Evolutionary conservation across 1,284 basidiomycete genomes (phyloP), one percentile per base, ranked within the genome.

Genomic region (Chalciporus piperatoides): DNA sequence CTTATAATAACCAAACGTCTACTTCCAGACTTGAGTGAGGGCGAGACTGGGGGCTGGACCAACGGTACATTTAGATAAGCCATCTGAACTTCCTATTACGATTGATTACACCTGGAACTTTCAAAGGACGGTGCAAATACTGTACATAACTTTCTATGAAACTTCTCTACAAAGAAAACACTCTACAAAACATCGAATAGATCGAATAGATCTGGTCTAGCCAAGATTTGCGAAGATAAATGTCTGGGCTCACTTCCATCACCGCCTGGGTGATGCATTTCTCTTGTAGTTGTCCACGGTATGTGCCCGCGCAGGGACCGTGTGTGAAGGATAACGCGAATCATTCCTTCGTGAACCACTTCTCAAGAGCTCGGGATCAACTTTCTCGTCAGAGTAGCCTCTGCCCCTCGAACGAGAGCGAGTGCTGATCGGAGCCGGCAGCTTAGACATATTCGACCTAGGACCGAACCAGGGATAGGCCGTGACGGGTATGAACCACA

Each of bases 401-500:
- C 67, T 58, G 46, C 68, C 67, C 60, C 61, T 67, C 54, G 68
- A 65, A 24, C 68, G 66, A 32, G 68, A 65, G 24, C 68, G 66
- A 32, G 67, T 36, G 41, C 54, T 56, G 30, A 64, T 44, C 23
- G 64, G 64, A 17, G 51, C 48, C 2, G 64, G 68, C 63, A 73
- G 52, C 57, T 73, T 59, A 53, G 69, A 68, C 51, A 66, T 63
- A 19, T 53, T 63, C 28, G 71, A 68, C 52, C 65, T 72, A 55
- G 69, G 70, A 60, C 72, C 73, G 56, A 87, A 86, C 86, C 84
- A 87, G 46, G 84, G 80, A 63, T 80, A 84, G 21, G 77, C 75
- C 10, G 86, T 85, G 41, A 87, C 84, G 14, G 87, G 81, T 9
- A 76, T 75, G 54, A 81, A 72, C 87, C 86, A 90, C 72, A 90